These are phyloP conservation scores for Uromyces viciae-fabae DNA, from an alignment of 1,284 basidiomycete species.

Conservation along the genomic window DNA sequence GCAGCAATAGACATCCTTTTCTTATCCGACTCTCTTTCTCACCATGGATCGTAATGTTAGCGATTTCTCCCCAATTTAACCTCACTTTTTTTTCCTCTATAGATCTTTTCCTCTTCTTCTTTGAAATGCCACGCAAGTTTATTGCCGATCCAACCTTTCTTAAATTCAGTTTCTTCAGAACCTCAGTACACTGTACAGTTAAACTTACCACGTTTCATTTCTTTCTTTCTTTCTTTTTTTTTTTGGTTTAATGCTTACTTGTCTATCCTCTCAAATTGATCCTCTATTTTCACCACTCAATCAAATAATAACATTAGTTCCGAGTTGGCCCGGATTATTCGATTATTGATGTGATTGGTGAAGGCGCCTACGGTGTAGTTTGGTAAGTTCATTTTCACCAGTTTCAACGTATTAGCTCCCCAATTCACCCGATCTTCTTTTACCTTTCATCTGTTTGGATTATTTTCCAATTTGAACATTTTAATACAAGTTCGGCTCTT, in stretches of 20 bases:
- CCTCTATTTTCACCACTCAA: too few species aligned
- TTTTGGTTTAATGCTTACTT: too few species aligned
- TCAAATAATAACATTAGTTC: constrained; percentile 8
- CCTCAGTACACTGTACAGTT: neutral
- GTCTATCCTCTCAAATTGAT: too few species aligned
- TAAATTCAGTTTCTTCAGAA: too few species aligned
- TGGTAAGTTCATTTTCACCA: constrained; percentile 11
- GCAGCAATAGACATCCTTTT: too few species aligned
- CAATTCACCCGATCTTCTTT: neutral
- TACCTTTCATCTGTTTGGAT: neutral
- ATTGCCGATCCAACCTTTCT: too few species aligned
- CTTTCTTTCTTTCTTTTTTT: neutral
- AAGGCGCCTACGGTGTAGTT: constrained; percentile 68
- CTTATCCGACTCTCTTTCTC: too few species aligned
- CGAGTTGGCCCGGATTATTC: constrained; percentile 46
- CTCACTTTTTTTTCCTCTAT: neutral
- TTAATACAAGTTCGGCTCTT: constrained; percentile 28
- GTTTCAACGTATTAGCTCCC: neutral
- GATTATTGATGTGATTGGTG: constrained; percentile 75
- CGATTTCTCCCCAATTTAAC: neutral
- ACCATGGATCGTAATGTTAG: constrained; percentile 11
- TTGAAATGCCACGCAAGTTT: neutral
- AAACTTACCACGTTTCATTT: neutral
- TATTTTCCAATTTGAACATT: neutral
- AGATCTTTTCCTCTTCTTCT: neutral